Evolutionary conservation across 371 early-diverging fungal genomes (phyloP).

Genomic region (Syncephalis fuscata): DNA sequence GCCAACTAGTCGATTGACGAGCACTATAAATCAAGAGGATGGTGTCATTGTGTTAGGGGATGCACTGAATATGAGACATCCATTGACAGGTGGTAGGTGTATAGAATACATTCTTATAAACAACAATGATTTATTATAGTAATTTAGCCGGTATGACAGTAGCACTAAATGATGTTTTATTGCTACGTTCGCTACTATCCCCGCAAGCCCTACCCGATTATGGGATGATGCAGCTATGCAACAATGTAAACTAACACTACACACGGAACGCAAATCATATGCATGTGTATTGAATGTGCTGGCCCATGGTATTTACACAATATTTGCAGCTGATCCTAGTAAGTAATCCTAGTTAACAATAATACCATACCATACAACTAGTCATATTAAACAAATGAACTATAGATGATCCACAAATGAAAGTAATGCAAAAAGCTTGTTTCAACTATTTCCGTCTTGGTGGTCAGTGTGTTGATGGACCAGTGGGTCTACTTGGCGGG

Average conservation of each 20-base stretch:
- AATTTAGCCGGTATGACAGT: conserved; percentile 79
- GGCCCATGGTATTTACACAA: conserved; percentile 70
- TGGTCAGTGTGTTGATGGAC: conserved; percentile 57
- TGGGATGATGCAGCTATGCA: conserved; percentile 26
- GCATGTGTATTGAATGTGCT: conserved; percentile 74
- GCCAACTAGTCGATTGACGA: conserved; percentile 77
- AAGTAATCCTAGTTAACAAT: no score
- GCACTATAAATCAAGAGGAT: conserved; percentile 30
- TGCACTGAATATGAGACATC: conserved; percentile 89
- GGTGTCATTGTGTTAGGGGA: conserved; percentile 82
- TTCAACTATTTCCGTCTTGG: conserved; percentile 79
- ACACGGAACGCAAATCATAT: conserved; percentile 63
- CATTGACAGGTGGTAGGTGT: conserved; percentile 55
- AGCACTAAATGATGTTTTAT: conserved; percentile 74
- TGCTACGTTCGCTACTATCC: conserved; percentile 29
- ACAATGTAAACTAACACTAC: conserved; percentile 36
- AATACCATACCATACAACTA: conserved; percentile 1
- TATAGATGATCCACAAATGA: no score
- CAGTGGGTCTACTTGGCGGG: conserved; percentile 75
- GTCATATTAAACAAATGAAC: conserved; percentile 37
- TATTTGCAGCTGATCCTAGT: conserved; percentile 65
- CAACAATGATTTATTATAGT: not conserved
- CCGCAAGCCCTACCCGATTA: conserved; percentile 27
- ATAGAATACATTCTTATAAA: not conserved
- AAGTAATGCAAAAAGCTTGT: conserved; percentile 55